Evolutionary conservation across 768 basidiomycete genomes (phyloP).

Genomic region (Lactarius indigo): DNA sequence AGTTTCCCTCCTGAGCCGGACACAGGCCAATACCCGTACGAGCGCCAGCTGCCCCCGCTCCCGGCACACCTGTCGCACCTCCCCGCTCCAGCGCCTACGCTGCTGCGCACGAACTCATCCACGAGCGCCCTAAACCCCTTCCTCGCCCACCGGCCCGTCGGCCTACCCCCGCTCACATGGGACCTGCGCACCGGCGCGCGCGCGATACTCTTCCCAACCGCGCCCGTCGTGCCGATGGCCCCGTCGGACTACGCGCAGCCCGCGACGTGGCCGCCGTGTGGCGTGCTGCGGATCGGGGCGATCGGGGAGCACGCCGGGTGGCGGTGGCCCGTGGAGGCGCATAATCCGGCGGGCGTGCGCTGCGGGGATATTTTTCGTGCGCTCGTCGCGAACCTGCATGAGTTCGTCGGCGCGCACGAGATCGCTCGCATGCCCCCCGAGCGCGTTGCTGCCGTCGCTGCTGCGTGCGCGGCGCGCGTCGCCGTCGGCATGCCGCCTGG

Average conservation of each 20-base stretch:
- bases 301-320: conserved; percentile 47
- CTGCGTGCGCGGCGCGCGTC: conserved; percentile 25
- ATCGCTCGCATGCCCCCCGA: conserved; percentile 26
- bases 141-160: conserved; percentile 43
- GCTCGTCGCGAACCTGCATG: conserved; percentile 43
- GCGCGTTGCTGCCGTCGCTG: neutral
- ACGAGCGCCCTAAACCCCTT: conserved; percentile 56
- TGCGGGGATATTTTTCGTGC: conserved; percentile 49
- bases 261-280: conserved; percentile 60
- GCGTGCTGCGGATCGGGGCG: conserved; percentile 53
- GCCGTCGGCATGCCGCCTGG: conserved; percentile 3
- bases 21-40: conserved; percentile 8
- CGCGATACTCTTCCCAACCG: conserved; percentile 27
- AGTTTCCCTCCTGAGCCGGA: conserved; percentile 1
- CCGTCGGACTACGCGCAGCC: conserved; percentile 44
- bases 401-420: conserved; percentile 32
- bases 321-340: conserved; percentile 54
- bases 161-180: conserved; percentile 46
- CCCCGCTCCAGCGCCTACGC: conserved; percentile 29
- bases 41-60: conserved; percentile 46
- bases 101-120: conserved; percentile 37
- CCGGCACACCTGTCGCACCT: conserved; percentile 37
- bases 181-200: conserved; percentile 37
- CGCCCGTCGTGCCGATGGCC: conserved; percentile 28
- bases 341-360: conserved; percentile 45